phyloP scores from a whole-genome alignment of 108 stramenopile genomes.

The Nannochloropsis gaditana region DNA sequence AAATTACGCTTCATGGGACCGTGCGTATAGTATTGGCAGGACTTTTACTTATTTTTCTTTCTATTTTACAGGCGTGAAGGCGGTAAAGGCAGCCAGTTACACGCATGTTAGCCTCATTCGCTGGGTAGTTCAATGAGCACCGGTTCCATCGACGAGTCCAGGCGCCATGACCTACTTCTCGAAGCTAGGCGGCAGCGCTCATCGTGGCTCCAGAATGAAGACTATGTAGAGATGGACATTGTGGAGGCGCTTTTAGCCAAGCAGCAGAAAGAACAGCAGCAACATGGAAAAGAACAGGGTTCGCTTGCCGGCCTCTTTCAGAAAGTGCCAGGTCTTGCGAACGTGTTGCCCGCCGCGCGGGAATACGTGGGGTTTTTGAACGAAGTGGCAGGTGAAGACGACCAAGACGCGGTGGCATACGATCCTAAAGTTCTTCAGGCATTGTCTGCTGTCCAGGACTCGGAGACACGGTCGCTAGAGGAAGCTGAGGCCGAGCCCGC shows the following conservation, averaged over 20 bases:
- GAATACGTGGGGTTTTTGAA: not conserved
- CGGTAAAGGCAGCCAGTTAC: too few relatives aligned
- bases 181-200: not conserved
- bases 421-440: not conserved
- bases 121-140: not conserved
- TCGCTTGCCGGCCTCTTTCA: not conserved
- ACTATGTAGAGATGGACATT: not conserved
- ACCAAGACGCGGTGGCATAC: not conserved
- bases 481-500: not conserved
- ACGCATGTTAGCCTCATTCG: too few relatives aligned
- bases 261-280: not conserved
- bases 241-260: not conserved
- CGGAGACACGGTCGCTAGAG: not conserved
- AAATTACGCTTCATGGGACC: too few relatives aligned
- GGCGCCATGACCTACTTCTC: not conserved
- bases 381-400: not conserved
- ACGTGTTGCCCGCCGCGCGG: conserved; percentile 13
- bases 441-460: not conserved
- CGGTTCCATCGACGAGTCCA: not conserved
- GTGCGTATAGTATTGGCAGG: too few relatives aligned
- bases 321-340: not conserved
- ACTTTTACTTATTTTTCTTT: too few relatives aligned
- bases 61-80: too few relatives aligned
- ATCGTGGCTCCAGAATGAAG: not conserved
- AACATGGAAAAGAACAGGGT: not conserved